Evolutionary conservation across 1,139 yeast species (phyloP).

Genomic region (Sugiyamaella xylanicola): DNA sequence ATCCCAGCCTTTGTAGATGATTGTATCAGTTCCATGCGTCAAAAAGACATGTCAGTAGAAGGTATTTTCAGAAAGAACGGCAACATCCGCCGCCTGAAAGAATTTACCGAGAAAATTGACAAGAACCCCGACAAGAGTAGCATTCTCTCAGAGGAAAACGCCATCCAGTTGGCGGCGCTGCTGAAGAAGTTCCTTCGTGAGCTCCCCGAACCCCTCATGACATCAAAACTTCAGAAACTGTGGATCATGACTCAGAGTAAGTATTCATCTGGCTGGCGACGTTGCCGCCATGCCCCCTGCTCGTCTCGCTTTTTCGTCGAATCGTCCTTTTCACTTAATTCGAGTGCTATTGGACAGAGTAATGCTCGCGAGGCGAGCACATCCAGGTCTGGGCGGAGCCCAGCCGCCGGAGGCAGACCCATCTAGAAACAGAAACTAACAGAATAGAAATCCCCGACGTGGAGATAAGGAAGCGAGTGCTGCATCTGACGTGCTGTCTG

Average conservation of each 20-base stretch:
- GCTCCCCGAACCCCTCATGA: constrained; percentile 86
- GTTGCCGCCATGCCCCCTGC: no score
- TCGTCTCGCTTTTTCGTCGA: no score
- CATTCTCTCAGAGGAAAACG: constrained; percentile 73
- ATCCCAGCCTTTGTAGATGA: constrained; percentile 91
- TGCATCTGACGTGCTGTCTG: constrained; percentile 75
- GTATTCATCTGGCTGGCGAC: constrained; percentile 31
- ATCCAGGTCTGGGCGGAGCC: background rate
- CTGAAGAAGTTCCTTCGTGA: constrained; percentile 91
- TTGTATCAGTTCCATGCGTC: constrained; percentile 76
- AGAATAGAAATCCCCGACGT: constrained; percentile 45
- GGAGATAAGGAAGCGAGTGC: constrained; percentile 54
- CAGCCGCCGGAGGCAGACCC: background rate
- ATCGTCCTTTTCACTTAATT: no score
- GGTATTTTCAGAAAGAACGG: constrained; percentile 97
- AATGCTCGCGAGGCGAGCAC: background rate
- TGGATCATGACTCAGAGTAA: constrained; percentile 75
- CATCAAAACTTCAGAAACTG: constrained; percentile 70
- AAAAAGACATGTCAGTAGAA: constrained; percentile 94
- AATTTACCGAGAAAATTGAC: constrained; percentile 74
- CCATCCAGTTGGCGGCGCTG: constrained; percentile 92
- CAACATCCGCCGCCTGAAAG: constrained; percentile 79
- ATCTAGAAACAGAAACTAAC: constrained; percentile 2
- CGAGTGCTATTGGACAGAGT: no score
- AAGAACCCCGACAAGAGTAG: constrained; percentile 72